phyloP scores from a whole-genome alignment of 2,329 filamentous ascomycete genomes.

The Xylariaceae sp. region DNA sequence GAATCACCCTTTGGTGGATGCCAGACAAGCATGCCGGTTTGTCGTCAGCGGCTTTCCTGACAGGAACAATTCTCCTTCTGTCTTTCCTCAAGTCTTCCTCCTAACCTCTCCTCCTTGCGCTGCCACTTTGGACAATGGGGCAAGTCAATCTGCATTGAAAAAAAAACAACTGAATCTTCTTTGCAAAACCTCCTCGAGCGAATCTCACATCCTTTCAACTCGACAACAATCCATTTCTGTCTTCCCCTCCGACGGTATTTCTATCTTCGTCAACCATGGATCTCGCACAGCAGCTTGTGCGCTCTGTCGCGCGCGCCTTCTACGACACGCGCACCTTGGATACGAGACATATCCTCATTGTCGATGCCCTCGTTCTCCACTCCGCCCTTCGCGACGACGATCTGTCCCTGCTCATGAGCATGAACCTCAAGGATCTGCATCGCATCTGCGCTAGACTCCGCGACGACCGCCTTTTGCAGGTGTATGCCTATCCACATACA shows the following conservation, averaged over 20 bases:
- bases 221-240: not conserved
- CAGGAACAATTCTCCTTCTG: slow-evolving; percentile 4
- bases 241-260: not conserved
- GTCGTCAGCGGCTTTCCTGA: slow-evolving; percentile 8
- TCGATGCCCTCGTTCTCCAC: slow-evolving; percentile 74
- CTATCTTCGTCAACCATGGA: slow-evolving; percentile 7
- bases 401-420: slow-evolving; percentile 78
- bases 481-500: slow-evolving; percentile 44
- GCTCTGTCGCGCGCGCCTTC: slow-evolving; percentile 77
- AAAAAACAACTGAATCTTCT: no score
- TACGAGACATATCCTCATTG: slow-evolving; percentile 68
- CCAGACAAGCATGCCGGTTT: slow-evolving; percentile 13
- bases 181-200: no score
- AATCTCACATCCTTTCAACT: not conserved
- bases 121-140: not conserved
- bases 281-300: slow-evolving; percentile 69
- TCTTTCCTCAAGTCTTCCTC: not conserved
- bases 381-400: slow-evolving; percentile 81
- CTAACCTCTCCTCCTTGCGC: not conserved
- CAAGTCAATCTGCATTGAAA: no score
- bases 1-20: no score
- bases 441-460: slow-evolving; percentile 81
- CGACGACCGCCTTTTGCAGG: slow-evolving; percentile 79
- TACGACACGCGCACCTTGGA: slow-evolving; percentile 61
- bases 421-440: slow-evolving; percentile 88